Evolutionary conservation across 1,284 basidiomycete species (phyloP).

Genomic region (Bondarzewia mesenterica): DNA sequence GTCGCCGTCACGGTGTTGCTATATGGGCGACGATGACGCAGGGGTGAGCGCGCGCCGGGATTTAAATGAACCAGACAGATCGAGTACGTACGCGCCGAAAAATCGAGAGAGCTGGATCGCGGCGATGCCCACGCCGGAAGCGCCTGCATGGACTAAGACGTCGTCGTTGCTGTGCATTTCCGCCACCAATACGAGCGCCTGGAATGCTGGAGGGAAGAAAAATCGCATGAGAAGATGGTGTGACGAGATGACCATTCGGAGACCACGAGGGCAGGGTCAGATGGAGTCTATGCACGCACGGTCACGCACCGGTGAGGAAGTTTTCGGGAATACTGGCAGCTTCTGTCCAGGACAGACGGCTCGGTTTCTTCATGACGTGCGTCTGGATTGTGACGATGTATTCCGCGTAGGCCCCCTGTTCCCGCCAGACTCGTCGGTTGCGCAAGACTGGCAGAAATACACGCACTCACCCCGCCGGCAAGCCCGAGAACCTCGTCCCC

Average conservation of each 20-base stretch:
- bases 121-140: conserved; percentile 86
- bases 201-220: conserved; percentile 57
- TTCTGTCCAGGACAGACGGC: conserved; percentile 71
- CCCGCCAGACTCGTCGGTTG: neutral
- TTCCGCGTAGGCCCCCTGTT: conserved; percentile 90
- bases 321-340: conserved; percentile 84
- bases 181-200: conserved; percentile 69
- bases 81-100: conserved; percentile 57
- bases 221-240: no score
- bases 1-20: conserved; percentile 76
- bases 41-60: neutral
- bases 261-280: no score
- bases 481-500: conserved; percentile 89
- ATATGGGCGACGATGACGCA: conserved; percentile 7
- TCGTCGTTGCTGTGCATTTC: conserved; percentile 65
- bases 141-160: conserved; percentile 85
- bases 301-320: conserved; percentile 66
- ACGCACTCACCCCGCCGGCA: conserved; percentile 47
- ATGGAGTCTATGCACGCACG: neutral
- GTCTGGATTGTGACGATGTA: conserved; percentile 66
- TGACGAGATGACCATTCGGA: conserved; percentile 1
- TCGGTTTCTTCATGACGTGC: conserved; percentile 74
- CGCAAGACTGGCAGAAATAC: neutral
- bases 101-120: conserved; percentile 84
- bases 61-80: neutral